These are phyloP conservation scores for Malus fusca DNA, from an alignment of 306 rosid species.

Conservation along the genomic window DNA sequence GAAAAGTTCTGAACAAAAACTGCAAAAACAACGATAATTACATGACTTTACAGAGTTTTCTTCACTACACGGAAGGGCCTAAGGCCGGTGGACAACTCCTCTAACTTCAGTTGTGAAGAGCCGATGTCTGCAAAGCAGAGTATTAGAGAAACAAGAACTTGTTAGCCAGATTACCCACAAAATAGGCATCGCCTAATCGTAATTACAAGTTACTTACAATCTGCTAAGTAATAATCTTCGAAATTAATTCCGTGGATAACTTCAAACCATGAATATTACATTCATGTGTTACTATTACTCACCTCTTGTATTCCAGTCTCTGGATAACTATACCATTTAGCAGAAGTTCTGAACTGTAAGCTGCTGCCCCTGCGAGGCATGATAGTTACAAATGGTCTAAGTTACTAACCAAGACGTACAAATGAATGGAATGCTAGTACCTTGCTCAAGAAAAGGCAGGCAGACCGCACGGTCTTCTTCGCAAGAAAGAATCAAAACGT, in stretches of 20 bases:
- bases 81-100: not conserved
- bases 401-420: not conserved
- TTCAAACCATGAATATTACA: no score
- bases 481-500: slow-evolving; percentile 67
- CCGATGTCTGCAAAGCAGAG: slow-evolving; percentile 34
- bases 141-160: not conserved
- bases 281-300: not conserved
- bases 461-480: slow-evolving; percentile 68
- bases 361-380: slow-evolving; percentile 56
- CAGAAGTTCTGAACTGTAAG: slow-evolving; percentile 72
- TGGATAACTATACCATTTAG: slow-evolving; percentile 85
- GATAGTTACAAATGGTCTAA: slow-evolving; percentile 28
- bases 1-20: not conserved
- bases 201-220: no score
- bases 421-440: slow-evolving; percentile 25
- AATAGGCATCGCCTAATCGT: no score
- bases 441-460: slow-evolving; percentile 67
- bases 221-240: no score
- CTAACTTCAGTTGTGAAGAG: slow-evolving; percentile 28
- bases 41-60: not conserved
- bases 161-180: not conserved
- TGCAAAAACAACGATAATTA: not conserved
- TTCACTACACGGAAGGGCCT: not conserved
- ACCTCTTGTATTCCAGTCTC: slow-evolving; percentile 88
- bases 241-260: no score